A percentile compares a stretch with the other conserved stretches of the same genome.
Conservation (phyloP, 257 asterid species). For the Avicennia marina region DNA sequence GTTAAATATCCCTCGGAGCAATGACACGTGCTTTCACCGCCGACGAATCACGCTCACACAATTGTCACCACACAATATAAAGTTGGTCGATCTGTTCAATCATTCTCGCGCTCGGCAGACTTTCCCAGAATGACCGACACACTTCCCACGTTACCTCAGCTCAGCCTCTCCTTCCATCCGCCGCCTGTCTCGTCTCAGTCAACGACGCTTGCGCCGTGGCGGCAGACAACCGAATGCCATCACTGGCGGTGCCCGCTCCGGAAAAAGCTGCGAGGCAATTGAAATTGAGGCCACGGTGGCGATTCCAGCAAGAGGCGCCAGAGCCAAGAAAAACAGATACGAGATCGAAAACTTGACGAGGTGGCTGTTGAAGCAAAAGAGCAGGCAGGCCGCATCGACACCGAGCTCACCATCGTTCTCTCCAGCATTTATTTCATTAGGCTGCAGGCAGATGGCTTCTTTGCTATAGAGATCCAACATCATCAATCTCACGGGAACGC, state of each 20-base stretch:
- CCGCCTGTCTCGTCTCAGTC: conserved; percentile 31
- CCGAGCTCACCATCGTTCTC: conserved; percentile 69
- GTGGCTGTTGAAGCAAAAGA: conserved; percentile 76
- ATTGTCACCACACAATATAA: not conserved
- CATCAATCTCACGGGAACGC: conserved; percentile 72
- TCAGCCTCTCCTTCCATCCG: conserved; percentile 34
- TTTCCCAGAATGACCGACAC: conserved; percentile 43
- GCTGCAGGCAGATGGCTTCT: conserved; percentile 80
- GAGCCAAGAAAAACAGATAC: conserved; percentile 38
- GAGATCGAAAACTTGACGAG: conserved; percentile 60
- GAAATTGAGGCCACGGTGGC: conserved; percentile 23
- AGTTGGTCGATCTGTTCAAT: not conserved
- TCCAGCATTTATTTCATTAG: conserved; percentile 82
- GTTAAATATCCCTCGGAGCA: too few relatives aligned
- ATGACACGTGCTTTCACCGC: not conserved
- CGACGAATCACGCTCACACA: not conserved
- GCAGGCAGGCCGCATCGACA: conserved; percentile 57
- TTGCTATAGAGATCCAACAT: conserved; percentile 71
- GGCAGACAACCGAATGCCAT: conserved; percentile 9
- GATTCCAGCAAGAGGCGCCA: conserved; percentile 15
- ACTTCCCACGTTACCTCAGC: conserved; percentile 32
- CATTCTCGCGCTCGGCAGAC: not conserved
- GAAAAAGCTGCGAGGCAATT: conserved; percentile 41
- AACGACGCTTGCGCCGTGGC: conserved; percentile 13
- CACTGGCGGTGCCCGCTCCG: conserved; percentile 11